Base-by-base conservation (phyloP, 78 protist genomes). In the Neovahlkampfia damariscottae region DNA sequence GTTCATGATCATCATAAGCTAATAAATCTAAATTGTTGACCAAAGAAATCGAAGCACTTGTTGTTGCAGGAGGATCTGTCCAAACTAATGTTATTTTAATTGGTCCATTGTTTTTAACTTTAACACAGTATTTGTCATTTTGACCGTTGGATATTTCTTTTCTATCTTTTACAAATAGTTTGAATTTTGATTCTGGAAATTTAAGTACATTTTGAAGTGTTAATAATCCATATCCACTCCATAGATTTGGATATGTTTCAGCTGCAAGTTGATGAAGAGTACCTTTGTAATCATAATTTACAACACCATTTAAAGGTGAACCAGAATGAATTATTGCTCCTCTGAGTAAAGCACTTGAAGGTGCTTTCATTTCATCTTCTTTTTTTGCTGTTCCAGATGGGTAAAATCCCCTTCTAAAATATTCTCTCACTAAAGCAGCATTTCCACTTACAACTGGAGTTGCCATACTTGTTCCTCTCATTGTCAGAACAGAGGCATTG, bases 391-490 rank as follows among this genome's bases (percentile, higher is more conserved):
- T 19, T 50, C 62, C 62, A 19, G 34, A n/a, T 19, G 62, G 62
- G 19, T 50, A 50, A 50, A n/a, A 50, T n/a, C 62, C 62, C 19
- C 19, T 19, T n/a, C 0, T 29, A 59, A n/a, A 79, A 41, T 88
- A 86, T 76, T 88, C 88, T 32, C 93, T 70, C 0, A 83, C 85
- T 9, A 89, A 58, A 0, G 86, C 72, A 3, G 88, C 88, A 19
- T 84, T 62, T 28, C 82, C 93, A 2, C 90, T 81, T 27, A 72
- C 88, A 2, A 78, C 40, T 30, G 93, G 93, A 10, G 88, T 72
- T 5, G 90, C 80, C 93, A 89, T 89, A 30, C 86, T 79, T 31
- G 93, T 86, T 40, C 93, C 93, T 2, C 35, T 3, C 28, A 41
- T 76, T 30, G 67, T 41, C 66, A 6, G 5, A 27, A 76, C 41